phyloP scores from a whole-genome alignment of 2,329 filamentous ascomycete species.

The Trichophaea hybrida region DNA sequence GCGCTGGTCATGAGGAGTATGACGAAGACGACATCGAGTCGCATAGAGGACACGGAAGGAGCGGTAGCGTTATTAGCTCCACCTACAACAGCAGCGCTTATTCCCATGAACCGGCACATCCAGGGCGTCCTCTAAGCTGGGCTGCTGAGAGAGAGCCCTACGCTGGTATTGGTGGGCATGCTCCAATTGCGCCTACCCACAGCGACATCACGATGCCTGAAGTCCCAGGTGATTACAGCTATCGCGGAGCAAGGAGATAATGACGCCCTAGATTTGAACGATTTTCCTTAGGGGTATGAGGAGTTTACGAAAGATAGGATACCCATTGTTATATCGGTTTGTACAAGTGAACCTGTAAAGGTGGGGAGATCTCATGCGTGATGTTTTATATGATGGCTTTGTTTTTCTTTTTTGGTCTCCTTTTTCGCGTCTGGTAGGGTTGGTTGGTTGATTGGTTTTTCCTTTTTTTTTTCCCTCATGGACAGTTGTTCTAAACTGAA shows the following conservation, averaged over 20 bases:
- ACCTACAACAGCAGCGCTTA: conserved; percentile 4
- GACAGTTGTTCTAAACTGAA: neutral
- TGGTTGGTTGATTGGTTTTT: neutral
- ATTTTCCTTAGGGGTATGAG: neutral
- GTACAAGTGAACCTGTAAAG: neutral
- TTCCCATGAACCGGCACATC: conserved; percentile 11
- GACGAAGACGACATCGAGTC: conserved; percentile 10
- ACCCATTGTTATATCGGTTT: neutral
- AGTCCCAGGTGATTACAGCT: conserved; percentile 17
- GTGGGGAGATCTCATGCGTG: neutral
- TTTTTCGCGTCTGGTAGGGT: neutral
- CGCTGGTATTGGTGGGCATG: conserved; percentile 17
- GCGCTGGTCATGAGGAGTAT: conserved; percentile 4
- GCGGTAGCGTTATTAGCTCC: conserved; percentile 7
- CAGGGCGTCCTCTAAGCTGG: conserved; percentile 18
- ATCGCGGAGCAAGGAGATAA: conserved; percentile 8
- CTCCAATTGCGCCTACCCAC: conserved; percentile 15
- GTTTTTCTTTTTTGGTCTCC: neutral
- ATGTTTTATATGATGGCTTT: neutral
- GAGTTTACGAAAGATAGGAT: neutral
- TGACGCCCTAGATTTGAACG: neutral
- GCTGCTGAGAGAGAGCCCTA: conserved; percentile 18
- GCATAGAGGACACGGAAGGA: conserved; percentile 10
- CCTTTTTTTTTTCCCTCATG: neutral
- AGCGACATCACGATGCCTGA: conserved; percentile 8